These are phyloP conservation scores for Venustampulla echinocandica DNA, from an alignment of 495 filamentous ascomycete genomes.

Conservation along the genomic window DNA sequence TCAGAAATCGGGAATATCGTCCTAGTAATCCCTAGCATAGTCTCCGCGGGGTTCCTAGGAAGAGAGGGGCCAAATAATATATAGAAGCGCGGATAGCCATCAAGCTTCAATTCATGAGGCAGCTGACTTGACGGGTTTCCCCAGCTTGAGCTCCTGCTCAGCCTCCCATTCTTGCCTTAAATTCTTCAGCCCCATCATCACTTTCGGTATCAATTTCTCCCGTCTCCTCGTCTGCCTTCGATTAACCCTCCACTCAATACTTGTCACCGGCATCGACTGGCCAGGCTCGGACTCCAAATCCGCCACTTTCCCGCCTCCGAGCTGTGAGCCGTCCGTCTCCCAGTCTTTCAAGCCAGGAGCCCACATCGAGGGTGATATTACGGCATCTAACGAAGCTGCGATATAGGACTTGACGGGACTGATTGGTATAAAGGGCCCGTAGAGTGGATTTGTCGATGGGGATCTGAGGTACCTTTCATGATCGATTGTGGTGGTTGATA, in stretches of 20 bases:
- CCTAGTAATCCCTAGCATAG: no score
- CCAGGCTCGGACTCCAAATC: slow-evolving; percentile 9
- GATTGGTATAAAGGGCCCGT: slow-evolving; percentile 34
- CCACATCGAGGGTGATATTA: slow-evolving; percentile 31
- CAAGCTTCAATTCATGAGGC: no score
- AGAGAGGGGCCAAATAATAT: no score
- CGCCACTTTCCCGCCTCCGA: slow-evolving; percentile 3
- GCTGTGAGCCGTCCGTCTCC: slow-evolving; percentile 34
- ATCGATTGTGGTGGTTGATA: slow-evolving; percentile 26
- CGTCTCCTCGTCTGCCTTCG: slow-evolving; percentile 10
- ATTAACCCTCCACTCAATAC: neutral
- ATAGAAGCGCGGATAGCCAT: no score
- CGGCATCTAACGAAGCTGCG: slow-evolving; percentile 24
- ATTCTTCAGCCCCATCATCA: slow-evolving; percentile 27
- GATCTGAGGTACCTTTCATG: slow-evolving; percentile 27
- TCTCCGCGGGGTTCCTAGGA: no score
- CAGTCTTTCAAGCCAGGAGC: slow-evolving; percentile 36
- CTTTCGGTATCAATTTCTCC: slow-evolving; percentile 16
- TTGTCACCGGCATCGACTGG: slow-evolving; percentile 8
- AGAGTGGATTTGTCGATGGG: slow-evolving; percentile 27
- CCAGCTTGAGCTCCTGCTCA: neutral
- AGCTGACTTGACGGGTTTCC: no score
- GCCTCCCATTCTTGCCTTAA: slow-evolving; percentile 21
- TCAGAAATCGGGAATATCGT: no score
- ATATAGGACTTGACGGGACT: slow-evolving; percentile 21